phyloP scores from a whole-genome alignment of 192 early-diverging fungal genomes.

The Phycomyces blakesleeanus region DNA sequence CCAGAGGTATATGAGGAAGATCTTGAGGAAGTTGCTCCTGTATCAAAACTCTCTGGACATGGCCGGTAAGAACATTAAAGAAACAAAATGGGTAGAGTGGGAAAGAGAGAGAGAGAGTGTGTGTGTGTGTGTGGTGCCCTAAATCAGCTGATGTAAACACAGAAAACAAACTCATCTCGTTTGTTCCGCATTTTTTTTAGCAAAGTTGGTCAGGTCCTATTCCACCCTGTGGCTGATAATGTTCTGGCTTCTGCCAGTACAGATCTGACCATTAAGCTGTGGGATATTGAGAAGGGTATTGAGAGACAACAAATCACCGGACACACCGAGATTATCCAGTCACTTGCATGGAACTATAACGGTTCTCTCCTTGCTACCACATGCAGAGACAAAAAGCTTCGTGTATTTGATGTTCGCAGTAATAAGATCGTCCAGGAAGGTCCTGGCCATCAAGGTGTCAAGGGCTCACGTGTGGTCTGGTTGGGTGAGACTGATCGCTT shows the following conservation, averaged over 20 bases:
- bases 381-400: constrained; percentile 94
- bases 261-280: constrained; percentile 85
- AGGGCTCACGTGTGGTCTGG: constrained; percentile 92
- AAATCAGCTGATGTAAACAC: neutral
- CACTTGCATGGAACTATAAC: constrained; percentile 84
- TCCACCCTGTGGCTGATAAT: constrained; percentile 95
- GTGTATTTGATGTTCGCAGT: constrained; percentile 89
- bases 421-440: constrained; percentile 79
- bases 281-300: constrained; percentile 87
- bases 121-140: neutral
- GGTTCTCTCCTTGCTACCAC: constrained; percentile 84
- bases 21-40: constrained; percentile 74
- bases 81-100: no score
- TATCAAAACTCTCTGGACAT: constrained; percentile 79
- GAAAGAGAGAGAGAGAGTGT: neutral
- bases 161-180: neutral
- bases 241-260: constrained; percentile 86
- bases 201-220: constrained; percentile 97
- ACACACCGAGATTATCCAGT: constrained; percentile 89
- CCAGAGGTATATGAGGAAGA: constrained; percentile 73
- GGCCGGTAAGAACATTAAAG: constrained; percentile 51
- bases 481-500: constrained; percentile 78
- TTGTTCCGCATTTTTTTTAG: constrained; percentile 31
- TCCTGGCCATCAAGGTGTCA: constrained; percentile 89
- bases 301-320: constrained; percentile 78